Evolutionary conservation across 1,284 basidiomycete species (phyloP).

Genomic region (Heterobasidion irregulare): DNA sequence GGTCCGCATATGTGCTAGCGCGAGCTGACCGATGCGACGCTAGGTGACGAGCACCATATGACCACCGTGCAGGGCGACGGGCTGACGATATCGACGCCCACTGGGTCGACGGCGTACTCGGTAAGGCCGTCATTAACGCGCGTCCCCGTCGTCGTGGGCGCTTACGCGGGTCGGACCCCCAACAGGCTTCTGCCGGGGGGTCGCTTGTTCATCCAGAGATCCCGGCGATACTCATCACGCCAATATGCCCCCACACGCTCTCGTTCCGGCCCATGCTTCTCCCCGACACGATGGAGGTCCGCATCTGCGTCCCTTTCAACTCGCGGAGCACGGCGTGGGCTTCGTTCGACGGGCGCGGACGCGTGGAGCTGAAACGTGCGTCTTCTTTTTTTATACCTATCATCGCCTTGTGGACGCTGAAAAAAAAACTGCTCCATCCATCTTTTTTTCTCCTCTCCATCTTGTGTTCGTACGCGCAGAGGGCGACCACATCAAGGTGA

Average conservation of each 20-base stretch:
- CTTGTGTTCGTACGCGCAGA: slow-evolving; percentile 38
- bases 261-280: slow-evolving; percentile 98
- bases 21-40: background rate
- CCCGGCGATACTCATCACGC: slow-evolving; percentile 92
- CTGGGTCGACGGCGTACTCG: slow-evolving; percentile 97
- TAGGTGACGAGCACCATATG: slow-evolving; percentile 98
- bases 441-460: background rate
- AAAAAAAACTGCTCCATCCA: background rate
- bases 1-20: background rate
- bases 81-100: slow-evolving; percentile 92
- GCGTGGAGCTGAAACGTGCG: slow-evolving; percentile 91
- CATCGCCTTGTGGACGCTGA: background rate
- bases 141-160: background rate
- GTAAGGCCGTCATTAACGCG: slow-evolving; percentile 32
- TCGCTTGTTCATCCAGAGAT: slow-evolving; percentile 98
- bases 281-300: slow-evolving; percentile 97
- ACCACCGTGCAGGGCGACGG: slow-evolving; percentile 99
- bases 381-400: slow-evolving; percentile 13
- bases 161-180: slow-evolving; percentile 3
- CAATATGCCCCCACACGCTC: slow-evolving; percentile 97
- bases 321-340: slow-evolving; percentile 98
- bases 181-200: slow-evolving; percentile 89
- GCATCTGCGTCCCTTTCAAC: slow-evolving; percentile 98
- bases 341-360: slow-evolving; percentile 94
- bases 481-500: slow-evolving; percentile 99